phyloP scores from a whole-genome alignment of 2,329 filamentous ascomycete genomes.

The Talaromyces sp. region DNA sequence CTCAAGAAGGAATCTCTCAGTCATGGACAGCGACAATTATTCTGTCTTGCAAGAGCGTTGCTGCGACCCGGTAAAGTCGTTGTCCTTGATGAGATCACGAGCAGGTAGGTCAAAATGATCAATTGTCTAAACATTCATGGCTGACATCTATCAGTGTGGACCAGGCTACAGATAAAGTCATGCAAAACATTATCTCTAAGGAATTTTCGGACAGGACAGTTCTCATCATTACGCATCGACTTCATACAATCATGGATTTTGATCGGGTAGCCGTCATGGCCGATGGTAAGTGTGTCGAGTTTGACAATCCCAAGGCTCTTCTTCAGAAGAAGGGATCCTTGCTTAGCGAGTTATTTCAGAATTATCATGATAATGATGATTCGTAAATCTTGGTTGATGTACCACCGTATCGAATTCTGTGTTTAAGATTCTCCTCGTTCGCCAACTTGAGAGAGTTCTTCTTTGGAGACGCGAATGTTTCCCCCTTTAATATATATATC shows the following conservation, averaged over 20 bases:
- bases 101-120: conserved; percentile 26
- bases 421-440: not conserved
- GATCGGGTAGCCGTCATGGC: conserved; percentile 34
- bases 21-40: conserved; percentile 59
- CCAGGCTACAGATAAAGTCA: conserved; percentile 50
- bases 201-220: conserved; percentile 55
- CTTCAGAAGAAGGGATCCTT: conserved; percentile 22
- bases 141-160: conserved; percentile 46
- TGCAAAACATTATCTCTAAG: conserved; percentile 52
- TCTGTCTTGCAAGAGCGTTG: conserved; percentile 57
- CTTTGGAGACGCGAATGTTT: too few species aligned
- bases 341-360: not conserved
- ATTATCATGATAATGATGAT: not conserved
- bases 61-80: conserved; percentile 43
- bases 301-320: conserved; percentile 29
- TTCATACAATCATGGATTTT: conserved; percentile 42
- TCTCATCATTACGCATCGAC: conserved; percentile 52
- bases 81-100: conserved; percentile 37
- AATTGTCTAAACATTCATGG: not conserved
- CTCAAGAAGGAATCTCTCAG: conserved; percentile 48
- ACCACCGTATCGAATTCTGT: not conserved
- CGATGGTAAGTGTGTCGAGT: conserved; percentile 30
- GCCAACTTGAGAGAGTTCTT: too few species aligned
- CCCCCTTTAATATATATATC: too few species aligned
- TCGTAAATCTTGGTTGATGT: not conserved